phyloP scores from a whole-genome alignment of 2,329 filamentous ascomycete genomes.

The Pseudogymnoascus sp. region DNA sequence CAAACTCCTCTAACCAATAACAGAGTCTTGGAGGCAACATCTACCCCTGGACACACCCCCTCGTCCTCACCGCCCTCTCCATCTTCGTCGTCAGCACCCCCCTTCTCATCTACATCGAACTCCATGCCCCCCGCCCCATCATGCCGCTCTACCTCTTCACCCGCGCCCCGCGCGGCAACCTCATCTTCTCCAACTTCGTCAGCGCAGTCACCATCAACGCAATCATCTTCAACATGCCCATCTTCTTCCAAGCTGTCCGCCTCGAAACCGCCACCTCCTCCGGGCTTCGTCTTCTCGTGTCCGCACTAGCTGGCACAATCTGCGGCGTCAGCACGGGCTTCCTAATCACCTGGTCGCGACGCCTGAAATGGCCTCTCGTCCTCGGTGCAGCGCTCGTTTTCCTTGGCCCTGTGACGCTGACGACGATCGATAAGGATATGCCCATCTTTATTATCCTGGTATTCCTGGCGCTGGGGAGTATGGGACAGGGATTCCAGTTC shows the following conservation, averaged over 20 bases:
- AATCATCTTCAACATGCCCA: constrained; percentile 54
- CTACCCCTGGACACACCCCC: constrained; percentile 52
- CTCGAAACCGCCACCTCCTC: constrained; percentile 61
- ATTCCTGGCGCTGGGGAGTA: constrained; percentile 46
- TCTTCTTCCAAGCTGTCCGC: constrained; percentile 71
- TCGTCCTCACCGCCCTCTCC: constrained; percentile 44
- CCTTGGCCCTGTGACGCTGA: constrained; percentile 43
- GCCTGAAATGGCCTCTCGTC: constrained; percentile 51
- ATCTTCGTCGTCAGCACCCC: constrained; percentile 42
- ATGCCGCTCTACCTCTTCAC: constrained; percentile 50
- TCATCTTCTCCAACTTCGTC: constrained; percentile 49
- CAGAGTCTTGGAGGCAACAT: constrained; percentile 57
- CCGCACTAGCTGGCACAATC: constrained; percentile 47
- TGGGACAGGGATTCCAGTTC: constrained; percentile 57
- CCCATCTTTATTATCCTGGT: constrained; percentile 46
- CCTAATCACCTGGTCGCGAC: constrained; percentile 50
- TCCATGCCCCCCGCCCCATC: constrained; percentile 43
- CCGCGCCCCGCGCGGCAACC: constrained; percentile 43
- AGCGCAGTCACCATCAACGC: constrained; percentile 45
- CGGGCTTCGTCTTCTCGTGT: constrained; percentile 62
- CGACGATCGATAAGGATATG: constrained; percentile 42
- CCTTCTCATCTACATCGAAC: constrained; percentile 45
- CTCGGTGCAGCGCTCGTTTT: constrained; percentile 42
- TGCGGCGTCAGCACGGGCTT: constrained; percentile 53
- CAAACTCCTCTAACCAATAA: not conserved